Conservation (phyloP, 2,329 filamentous ascomycete genomes). For the Calonectria naviculata region DNA sequence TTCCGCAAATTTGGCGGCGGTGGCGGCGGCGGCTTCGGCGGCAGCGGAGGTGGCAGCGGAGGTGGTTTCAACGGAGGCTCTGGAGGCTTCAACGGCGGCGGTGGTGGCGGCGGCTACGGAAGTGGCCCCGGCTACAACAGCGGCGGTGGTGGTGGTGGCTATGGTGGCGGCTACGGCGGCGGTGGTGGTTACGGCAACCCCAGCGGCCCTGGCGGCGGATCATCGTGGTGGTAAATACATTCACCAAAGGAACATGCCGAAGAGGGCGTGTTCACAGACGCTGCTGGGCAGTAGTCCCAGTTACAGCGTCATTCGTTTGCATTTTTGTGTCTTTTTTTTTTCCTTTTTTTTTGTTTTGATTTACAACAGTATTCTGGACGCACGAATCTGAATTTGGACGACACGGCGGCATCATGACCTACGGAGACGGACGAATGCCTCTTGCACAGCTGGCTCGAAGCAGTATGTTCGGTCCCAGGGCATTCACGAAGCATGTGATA, state of each 20-base stretch:
- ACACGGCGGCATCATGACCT: conserved; percentile 57
- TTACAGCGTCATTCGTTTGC: conserved; percentile 36
- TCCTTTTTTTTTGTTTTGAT: conserved; percentile 38
- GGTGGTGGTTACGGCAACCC: conserved; percentile 71
- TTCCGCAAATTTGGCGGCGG: conserved; percentile 83
- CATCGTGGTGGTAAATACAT: conserved; percentile 73
- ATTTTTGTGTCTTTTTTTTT: conserved; percentile 36
- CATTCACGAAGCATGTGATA: conserved; percentile 57
- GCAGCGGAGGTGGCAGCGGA: conserved; percentile 52
- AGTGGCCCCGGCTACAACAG: conserved; percentile 52
- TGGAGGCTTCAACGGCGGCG: conserved; percentile 44
- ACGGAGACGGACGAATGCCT: conserved; percentile 48
- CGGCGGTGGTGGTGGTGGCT: conserved; percentile 55
- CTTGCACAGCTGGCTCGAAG: conserved; percentile 45
- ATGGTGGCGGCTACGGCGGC: conserved; percentile 66
- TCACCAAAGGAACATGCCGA: conserved; percentile 19
- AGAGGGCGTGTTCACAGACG: conserved; percentile 33
- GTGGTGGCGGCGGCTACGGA: conserved; percentile 46
- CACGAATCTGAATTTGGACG: conserved; percentile 46
- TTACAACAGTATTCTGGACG: conserved; percentile 41
- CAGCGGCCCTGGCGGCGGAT: conserved; percentile 74
- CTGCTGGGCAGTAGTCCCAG: conserved; percentile 21
- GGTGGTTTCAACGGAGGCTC: conserved; percentile 53
- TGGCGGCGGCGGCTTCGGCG: conserved; percentile 56
- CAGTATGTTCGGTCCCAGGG: conserved; percentile 50